A percentile compares a stretch with the other conserved stretches of the same genome.
Evolutionary conservation across 768 basidiomycete species (phyloP).

Genomic region (Lactifluus volemus): DNA sequence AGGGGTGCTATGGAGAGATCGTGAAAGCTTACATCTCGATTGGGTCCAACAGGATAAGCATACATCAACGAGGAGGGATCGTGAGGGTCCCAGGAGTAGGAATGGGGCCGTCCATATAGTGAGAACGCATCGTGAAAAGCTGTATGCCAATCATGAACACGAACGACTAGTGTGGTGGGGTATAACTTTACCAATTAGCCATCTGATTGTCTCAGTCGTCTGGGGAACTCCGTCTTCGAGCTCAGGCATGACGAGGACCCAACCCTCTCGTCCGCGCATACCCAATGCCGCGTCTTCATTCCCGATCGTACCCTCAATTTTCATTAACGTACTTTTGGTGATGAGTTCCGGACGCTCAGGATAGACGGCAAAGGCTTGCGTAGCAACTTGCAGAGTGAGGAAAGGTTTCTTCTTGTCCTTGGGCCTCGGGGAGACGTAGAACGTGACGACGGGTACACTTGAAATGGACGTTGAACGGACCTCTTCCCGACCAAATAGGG

Average conservation of each 20-base stretch:
- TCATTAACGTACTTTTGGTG: conserved; percentile 81
- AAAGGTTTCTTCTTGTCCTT: conserved; percentile 69
- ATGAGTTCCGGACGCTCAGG: conserved; percentile 93
- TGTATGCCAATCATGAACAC: conserved; percentile 26
- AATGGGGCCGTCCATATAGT: conserved; percentile 80
- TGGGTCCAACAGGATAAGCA: conserved; percentile 81
- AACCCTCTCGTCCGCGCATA: conserved; percentile 70
- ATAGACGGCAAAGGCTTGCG: conserved; percentile 90
- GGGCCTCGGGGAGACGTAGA: conserved; percentile 55
- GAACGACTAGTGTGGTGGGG: neutral
- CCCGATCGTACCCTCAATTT: conserved; percentile 79
- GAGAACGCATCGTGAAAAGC: conserved; percentile 81
- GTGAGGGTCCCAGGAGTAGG: conserved; percentile 86
- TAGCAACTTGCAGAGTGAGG: conserved; percentile 58
- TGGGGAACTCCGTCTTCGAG: conserved; percentile 51
- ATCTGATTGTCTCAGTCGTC: conserved; percentile 80
- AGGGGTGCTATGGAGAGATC: neutral
- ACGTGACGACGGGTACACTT: conserved; percentile 37
- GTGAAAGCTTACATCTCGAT: conserved; percentile 59
- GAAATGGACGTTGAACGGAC: conserved; percentile 24
- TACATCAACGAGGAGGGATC: conserved; percentile 84
- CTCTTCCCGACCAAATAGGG: conserved; percentile 48
- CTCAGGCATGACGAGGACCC: conserved; percentile 89
- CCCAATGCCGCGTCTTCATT: conserved; percentile 61
- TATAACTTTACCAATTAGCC: conserved; percentile 66